phyloP scores from a whole-genome alignment of 139 green algal genomes.

The Chlorella sp. region DNA sequence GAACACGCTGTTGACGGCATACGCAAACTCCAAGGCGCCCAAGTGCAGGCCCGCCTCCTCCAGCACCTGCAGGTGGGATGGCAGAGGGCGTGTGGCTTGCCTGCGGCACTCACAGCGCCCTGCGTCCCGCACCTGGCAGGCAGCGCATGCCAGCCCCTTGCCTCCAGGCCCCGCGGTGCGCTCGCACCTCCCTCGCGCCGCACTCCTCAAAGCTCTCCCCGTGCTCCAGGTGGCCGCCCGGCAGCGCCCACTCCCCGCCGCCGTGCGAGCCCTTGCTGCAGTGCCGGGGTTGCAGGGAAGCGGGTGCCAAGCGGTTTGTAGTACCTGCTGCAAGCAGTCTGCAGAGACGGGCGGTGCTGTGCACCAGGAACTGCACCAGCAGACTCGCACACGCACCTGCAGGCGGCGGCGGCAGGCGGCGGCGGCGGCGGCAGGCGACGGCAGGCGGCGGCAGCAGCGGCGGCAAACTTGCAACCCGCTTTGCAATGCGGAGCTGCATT shows the following conservation, averaged over 20 bases:
- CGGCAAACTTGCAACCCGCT: no score
- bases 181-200: slow-evolving; percentile 53
- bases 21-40: slow-evolving; percentile 19
- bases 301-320: no score
- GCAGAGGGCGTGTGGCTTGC: no score
- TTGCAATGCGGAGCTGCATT: no score
- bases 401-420: no score
- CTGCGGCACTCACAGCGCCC: no score
- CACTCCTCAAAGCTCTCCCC: slow-evolving; percentile 60
- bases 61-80: slow-evolving; percentile 19
- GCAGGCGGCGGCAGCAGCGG: neutral
- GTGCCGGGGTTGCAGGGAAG: neutral
- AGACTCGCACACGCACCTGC: no score
- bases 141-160: no score
- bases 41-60: slow-evolving; percentile 56
- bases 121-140: no score
- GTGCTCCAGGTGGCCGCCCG: slow-evolving; percentile 68
- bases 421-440: neutral
- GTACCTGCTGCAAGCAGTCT: no score
- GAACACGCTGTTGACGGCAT: slow-evolving; percentile 49
- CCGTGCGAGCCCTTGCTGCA: slow-evolving; percentile 57
- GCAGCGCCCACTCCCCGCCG: slow-evolving; percentile 56
- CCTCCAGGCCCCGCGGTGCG: neutral
- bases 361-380: no score
- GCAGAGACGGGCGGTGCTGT: no score